Base-by-base conservation (phyloP, 192 early-diverging fungal species). In the Coemansia sp. region DNA sequence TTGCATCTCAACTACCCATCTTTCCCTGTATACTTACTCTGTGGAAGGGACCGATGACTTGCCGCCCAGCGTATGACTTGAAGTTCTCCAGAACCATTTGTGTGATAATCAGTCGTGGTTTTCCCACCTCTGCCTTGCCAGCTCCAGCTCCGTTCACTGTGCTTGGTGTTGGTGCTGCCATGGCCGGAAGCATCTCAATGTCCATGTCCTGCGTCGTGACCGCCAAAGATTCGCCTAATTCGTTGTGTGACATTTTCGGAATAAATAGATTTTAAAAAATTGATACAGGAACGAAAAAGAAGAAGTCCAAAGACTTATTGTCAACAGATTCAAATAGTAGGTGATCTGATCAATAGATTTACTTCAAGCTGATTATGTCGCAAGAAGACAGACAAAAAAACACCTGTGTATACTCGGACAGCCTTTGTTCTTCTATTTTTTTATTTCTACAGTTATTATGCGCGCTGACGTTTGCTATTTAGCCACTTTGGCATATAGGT, bases 31-130 rank as follows among this genome's bases (percentile, higher is more conserved):
- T 71, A 91, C 93, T 80, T 98, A 96, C 80, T 55, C 73, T 67
- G 78, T 99, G 96, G 75, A 99, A 98, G 13, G 98, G 96, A 0
- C 98, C 98, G 50, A 99, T 93, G 39, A 92, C 91, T 61, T 96
- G 90, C 15, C 86, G 75, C 0, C 95, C 95, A 29, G 90, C 91
- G 75, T 98, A 99, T 0, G 94, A 95, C 76, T 99, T 99, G 84
- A 98, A 99, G 87, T 99, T 96, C 37, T 86, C 84, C 20, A 98
- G 86, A 27, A 95, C 89, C 90, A 99, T 92, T 56, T 89, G 88
- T 8, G 86, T 86, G 49, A 94, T 90, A 29, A 94, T 78, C 34
- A 94, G 79, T 0, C 92, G 78, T 61, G 69, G 67, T 49, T 65
- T 74, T 20, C 38, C 59, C 29, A 32, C 53, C 50, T 29, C 50